phyloP scores from a whole-genome alignment of 306 rosid genomes.

The Sesbania bispinosa region DNA sequence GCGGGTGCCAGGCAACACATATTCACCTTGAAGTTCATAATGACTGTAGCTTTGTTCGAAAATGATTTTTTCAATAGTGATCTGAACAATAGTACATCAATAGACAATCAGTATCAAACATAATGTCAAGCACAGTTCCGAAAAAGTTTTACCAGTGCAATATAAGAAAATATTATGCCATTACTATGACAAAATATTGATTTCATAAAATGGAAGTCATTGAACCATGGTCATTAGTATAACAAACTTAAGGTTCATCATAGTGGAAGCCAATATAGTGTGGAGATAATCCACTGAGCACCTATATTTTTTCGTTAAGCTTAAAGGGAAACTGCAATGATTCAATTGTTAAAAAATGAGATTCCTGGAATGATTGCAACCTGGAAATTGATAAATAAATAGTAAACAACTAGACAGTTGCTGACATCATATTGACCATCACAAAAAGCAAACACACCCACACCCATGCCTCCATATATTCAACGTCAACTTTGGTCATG shows the following conservation, averaged over 20 bases:
- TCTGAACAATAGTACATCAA: constrained; percentile 45
- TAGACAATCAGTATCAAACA: constrained; percentile 25
- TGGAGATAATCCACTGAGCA: background rate
- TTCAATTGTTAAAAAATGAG: background rate
- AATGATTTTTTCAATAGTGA: constrained; percentile 83
- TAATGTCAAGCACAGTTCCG: background rate
- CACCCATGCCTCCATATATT: background rate
- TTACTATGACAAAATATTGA: background rate
- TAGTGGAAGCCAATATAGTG: background rate
- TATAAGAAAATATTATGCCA: background rate
- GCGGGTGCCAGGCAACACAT: constrained; percentile 77
- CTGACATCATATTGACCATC: background rate
- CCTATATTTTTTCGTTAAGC: background rate
- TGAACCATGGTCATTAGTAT: background rate
- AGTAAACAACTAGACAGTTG: background rate
- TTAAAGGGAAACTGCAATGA: background rate
- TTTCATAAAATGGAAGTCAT: background rate
- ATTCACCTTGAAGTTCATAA: constrained; percentile 98
- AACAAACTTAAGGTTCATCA: background rate
- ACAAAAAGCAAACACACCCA: background rate
- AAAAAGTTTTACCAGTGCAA: constrained; percentile 4
- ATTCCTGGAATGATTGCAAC: background rate
- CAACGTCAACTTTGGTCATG: background rate
- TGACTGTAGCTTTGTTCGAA: constrained; percentile 83
- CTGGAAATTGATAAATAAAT: background rate